Evolutionary conservation across 2,329 filamentous ascomycete genomes (phyloP), one percentile per base, ranked within the genome.

Genomic region (Rhexocercosporidium sp.): DNA sequence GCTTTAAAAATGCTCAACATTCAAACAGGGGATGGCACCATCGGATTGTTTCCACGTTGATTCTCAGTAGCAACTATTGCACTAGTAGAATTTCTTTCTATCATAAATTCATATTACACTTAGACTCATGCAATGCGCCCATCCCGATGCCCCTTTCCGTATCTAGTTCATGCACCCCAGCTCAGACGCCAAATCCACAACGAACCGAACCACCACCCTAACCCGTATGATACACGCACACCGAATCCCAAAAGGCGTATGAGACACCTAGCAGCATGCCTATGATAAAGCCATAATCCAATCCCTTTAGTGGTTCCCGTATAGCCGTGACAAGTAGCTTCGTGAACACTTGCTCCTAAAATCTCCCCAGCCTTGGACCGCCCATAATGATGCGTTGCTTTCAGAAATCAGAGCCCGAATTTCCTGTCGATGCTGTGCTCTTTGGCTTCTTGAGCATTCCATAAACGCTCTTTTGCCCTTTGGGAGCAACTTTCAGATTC

Each of bases 381-480:
- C 41, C 22, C 31, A n/a, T 22, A n/a, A 11, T 22, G 3, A 27
- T 57, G 34, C 5, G 3, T 51, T 14, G 5, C 53, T 51, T n/a
- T 46, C 37, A 62, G 3, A 61, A 47, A 14, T 16, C 34, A 25
- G 62, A 60, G 51, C 39, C 39, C n/a, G 27, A 60, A 54, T 25
- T 44, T 62, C 22, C 49, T 63, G 59, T 25, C 39, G 54, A 67
- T 34, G 34, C 59, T 37, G 62, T 46, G 53, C 51, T 72, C 25
- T 57, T 49, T 11, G 63, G 59, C 44, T 71, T 73, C 66, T 75
- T 73, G 62, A 83, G 87, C 72, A 87, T 80, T 22, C 79, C 81
- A 73, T 88, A 85, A 51, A 94, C 87, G 77, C 89, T 92, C 70
- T 81, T 81, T 77, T 94, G 91, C 3, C 85, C 83, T 71, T 83